Evolutionary conservation across 1,284 basidiomycete genomes (phyloP).

Genomic region (Ceratobasidium sp.): DNA sequence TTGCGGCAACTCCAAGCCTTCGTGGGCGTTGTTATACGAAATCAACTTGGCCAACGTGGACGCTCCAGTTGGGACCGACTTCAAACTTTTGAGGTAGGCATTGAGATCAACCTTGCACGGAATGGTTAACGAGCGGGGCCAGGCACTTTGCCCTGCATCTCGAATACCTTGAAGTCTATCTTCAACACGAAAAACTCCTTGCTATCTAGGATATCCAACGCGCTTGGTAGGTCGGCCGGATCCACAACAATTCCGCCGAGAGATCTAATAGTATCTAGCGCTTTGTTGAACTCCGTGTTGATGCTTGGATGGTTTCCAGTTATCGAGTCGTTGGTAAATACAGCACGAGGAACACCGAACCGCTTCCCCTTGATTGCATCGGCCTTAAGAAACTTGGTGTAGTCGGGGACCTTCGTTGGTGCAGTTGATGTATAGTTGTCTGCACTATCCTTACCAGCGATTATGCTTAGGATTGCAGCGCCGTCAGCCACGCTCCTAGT

Average conservation of each 20-base stretch:
- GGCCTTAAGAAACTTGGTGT: constrained; percentile 57
- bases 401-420: constrained; percentile 62
- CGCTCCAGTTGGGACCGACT: constrained; percentile 61
- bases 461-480: constrained; percentile 61
- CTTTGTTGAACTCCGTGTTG: constrained; percentile 55
- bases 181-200: constrained; percentile 63
- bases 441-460: constrained; percentile 63
- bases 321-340: constrained; percentile 33
- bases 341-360: constrained; percentile 60
- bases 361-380: constrained; percentile 62
- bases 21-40: constrained; percentile 59
- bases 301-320: constrained; percentile 35
- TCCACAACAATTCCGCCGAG: constrained; percentile 68
- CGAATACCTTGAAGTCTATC: constrained; percentile 63
- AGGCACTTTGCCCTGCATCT: not conserved
- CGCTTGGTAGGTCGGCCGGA: constrained; percentile 65
- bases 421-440: constrained; percentile 69
- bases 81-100: constrained; percentile 54
- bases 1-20: constrained; percentile 57
- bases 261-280: constrained; percentile 55
- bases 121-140: constrained; percentile 47
- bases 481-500: constrained; percentile 65
- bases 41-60: constrained; percentile 62
- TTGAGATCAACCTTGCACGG: constrained; percentile 69
- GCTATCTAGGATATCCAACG: constrained; percentile 64